These are phyloP conservation scores for Calonectria pauciramosa DNA, from an alignment of 2,329 filamentous ascomycete species.

Conservation along the genomic window DNA sequence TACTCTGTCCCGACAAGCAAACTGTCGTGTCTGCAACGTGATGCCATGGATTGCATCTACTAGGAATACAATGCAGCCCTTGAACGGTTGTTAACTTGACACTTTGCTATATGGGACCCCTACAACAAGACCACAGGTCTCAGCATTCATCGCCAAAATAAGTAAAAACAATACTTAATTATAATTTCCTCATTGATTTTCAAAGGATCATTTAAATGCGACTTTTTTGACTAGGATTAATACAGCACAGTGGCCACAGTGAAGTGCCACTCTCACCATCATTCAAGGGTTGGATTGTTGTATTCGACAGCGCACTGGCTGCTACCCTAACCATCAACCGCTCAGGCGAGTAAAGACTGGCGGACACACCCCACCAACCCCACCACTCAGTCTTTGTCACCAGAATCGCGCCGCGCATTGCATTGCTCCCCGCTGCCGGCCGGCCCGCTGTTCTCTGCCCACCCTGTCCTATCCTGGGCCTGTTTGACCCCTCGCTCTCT, in stretches of 20 bases:
- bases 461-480: slow-evolving; percentile 4
- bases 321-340: not conserved
- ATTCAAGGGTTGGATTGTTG: not conserved
- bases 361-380: slow-evolving; percentile 14
- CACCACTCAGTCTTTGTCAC: slow-evolving; percentile 6
- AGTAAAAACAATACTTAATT: not conserved
- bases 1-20: not conserved
- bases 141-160: not conserved
- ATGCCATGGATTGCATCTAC: not conserved
- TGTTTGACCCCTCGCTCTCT: slow-evolving; percentile 22
- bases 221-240: not conserved
- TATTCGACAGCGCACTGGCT: not conserved
- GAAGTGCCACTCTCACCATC: not conserved
- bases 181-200: not conserved
- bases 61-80: not conserved
- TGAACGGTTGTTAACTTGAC: not conserved
- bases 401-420: not conserved
- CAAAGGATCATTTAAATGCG: not conserved
- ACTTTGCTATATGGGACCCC: not conserved
- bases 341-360: not conserved
- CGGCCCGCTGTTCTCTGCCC: slow-evolving; percentile 13
- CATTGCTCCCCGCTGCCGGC: not conserved
- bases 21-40: too few relatives aligned
- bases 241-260: not conserved
- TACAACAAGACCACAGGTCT: not conserved